A percentile compares a stretch with the other conserved stretches of the same genome.
Conservation (phyloP, 164 flowering plant genomes). For the Nymphaea thermarum region DNA sequence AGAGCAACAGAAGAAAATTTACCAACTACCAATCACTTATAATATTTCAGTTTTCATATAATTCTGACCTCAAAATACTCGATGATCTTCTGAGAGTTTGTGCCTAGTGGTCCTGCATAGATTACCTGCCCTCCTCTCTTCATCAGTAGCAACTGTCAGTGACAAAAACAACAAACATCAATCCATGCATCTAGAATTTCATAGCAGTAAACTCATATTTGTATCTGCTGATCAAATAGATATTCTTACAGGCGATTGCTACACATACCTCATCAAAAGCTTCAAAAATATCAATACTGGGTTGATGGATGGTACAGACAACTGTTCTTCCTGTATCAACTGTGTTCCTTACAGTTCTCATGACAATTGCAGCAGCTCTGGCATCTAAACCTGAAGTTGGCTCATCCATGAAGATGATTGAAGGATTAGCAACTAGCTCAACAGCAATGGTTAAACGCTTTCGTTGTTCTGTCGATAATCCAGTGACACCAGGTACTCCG, state of each 20-base stretch:
- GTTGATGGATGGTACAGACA: conserved; percentile 98
- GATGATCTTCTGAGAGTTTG: conserved; percentile 59
- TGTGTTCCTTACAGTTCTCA: conserved; percentile 97
- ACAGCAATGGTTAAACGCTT: conserved; percentile 98
- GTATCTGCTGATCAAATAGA: no score
- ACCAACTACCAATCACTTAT: not conserved
- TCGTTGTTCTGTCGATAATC: conserved; percentile 93
- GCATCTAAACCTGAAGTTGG: conserved; percentile 99
- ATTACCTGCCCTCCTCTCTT: conserved; percentile 96
- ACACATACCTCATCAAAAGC: conserved; percentile 81
- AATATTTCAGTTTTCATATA: not conserved
- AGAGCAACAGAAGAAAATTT: not conserved
- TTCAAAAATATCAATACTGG: conserved; percentile 98
- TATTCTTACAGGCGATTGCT: not conserved
- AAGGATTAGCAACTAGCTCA: conserved; percentile 97
- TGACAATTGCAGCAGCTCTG: conserved; percentile 98
- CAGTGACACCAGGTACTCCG: conserved; percentile 92
- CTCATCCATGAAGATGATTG: conserved; percentile 99
- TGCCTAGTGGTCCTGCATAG: conserved; percentile 75
- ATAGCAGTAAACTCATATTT: not conserved
- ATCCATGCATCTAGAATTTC: not conserved
- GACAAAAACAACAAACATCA: not conserved
- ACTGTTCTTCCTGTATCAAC: conserved; percentile 98
- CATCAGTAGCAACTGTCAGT: conserved; percentile 55
- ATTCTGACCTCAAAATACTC: conserved; percentile 78